These are phyloP conservation scores for Serendipita sp. DNA, from an alignment of 768 basidiomycete genomes.

Conservation along the genomic window DNA sequence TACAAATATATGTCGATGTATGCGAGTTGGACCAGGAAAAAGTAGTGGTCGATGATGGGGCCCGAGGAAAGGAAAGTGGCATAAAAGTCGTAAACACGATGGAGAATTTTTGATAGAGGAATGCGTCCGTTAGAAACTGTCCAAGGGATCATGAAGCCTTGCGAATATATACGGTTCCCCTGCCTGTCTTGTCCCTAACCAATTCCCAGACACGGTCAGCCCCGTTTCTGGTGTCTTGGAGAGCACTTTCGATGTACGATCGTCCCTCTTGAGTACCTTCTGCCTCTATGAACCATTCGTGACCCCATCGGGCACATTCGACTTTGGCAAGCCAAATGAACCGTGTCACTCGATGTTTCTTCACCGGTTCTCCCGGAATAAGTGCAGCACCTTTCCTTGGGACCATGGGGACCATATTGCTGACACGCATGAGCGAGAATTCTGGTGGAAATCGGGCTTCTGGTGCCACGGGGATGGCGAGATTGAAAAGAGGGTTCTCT, in stretches of 20 bases:
- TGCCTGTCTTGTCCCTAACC: slow-evolving; percentile 12
- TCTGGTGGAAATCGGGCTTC: background rate
- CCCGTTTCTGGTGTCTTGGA: slow-evolving; percentile 5
- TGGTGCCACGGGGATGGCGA: slow-evolving; percentile 6
- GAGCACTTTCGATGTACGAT: slow-evolving; percentile 6
- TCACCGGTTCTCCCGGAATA: background rate
- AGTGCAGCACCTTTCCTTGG: background rate
- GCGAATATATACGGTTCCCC: slow-evolving; percentile 10
- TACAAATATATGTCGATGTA: too few relatives aligned
- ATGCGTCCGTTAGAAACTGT: too few relatives aligned
- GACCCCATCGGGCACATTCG: slow-evolving; percentile 34
- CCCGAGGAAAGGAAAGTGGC: too few relatives aligned
- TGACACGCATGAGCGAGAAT: background rate
- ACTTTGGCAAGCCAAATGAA: slow-evolving; percentile 50
- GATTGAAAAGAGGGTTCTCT: slow-evolving; percentile 9
- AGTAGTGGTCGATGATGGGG: too few relatives aligned
- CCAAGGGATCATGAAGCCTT: background rate
- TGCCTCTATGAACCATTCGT: slow-evolving; percentile 67
- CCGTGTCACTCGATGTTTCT: slow-evolving; percentile 29
- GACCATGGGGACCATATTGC: background rate
- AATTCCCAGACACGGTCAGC: slow-evolving; percentile 12
- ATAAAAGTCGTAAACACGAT: too few relatives aligned
- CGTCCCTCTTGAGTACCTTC: slow-evolving; percentile 40
- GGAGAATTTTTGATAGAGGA: too few relatives aligned
- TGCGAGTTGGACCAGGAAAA: too few relatives aligned